These are phyloP conservation scores for Erysimum cheiri DNA, from an alignment of 441 rosid genomes.

Conservation along the genomic window DNA sequence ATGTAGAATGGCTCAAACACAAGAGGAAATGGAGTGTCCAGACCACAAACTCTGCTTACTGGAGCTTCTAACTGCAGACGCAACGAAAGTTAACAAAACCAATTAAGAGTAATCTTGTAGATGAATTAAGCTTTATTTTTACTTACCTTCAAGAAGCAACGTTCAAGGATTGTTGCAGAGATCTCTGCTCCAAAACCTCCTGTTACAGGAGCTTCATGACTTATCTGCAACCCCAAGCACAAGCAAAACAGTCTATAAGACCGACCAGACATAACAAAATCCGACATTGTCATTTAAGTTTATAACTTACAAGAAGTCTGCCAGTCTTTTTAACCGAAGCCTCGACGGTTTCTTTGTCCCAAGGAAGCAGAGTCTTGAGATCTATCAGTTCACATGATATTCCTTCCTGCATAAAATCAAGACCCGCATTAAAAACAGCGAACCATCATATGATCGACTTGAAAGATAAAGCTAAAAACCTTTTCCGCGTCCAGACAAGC, in stretches of 20 bases:
- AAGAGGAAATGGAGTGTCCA: slow-evolving; percentile 93
- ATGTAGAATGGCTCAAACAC: slow-evolving; percentile 92
- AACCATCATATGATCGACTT: neutral
- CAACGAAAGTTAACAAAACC: neutral
- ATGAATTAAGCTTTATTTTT: neutral
- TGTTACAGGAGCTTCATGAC: slow-evolving; percentile 93
- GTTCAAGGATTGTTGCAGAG: slow-evolving; percentile 79
- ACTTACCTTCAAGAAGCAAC: slow-evolving; percentile 81
- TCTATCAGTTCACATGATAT: slow-evolving; percentile 94
- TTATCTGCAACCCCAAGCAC: slow-evolving; percentile 58
- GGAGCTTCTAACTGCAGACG: slow-evolving; percentile 90
- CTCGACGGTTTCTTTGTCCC: slow-evolving; percentile 95
- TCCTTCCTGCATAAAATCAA: slow-evolving; percentile 69
- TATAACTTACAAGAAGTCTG: slow-evolving; percentile 72
- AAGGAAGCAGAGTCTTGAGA: slow-evolving; percentile 84
- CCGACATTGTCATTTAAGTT: neutral
- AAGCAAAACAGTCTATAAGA: slow-evolving; percentile 24
- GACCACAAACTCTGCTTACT: slow-evolving; percentile 81
- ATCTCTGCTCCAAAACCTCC: slow-evolving; percentile 99
- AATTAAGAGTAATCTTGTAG: neutral
- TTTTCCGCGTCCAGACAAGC: slow-evolving; percentile 83
- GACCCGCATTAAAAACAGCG: neutral
- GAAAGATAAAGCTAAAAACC: slow-evolving; percentile 40
- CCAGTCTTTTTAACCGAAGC: slow-evolving; percentile 89
- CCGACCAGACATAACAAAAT: slow-evolving; percentile 7